Evolutionary conservation across 208 protist species (phyloP), one percentile per base, ranked within the genome.

Genomic region (Novymonas esmeraldas): DNA sequence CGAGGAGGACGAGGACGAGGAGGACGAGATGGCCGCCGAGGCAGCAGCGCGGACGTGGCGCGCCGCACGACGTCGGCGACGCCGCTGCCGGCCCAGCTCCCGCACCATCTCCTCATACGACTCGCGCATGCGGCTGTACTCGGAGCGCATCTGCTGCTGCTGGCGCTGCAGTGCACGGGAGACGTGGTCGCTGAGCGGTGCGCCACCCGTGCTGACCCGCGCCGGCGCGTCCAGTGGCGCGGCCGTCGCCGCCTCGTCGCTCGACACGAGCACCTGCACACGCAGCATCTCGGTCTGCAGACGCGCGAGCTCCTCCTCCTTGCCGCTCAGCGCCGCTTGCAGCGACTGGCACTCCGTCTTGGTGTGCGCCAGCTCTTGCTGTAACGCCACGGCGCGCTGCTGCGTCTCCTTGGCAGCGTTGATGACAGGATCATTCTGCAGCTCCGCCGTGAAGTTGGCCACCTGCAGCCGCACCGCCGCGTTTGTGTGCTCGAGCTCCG

Each of bases 391-490:
- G 46, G 87, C 69, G 16, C 79, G 74, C 34, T 77, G 79, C 67
- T 90, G 84, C 44, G 78, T 87, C 76, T 91, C 89, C 54, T 81
- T 87, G n/a, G 91, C 91, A 5, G 72, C 68, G 39, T 82, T 84
- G 31, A 96, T 42, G 2, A 85, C 72, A 7, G 91, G 91, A 59
- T 96, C 91, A 63, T 91, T 94, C 57, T 94, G 86, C 56, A 96
- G 73, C 68, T 96, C 91, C 33, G 84, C 65, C n/a, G 91, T 88
- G 73, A 96, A 96, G 69, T 78, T 82, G 28, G 85, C 71, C 9
- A 96, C 84, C 68, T 96, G 91, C 44, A 84, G 70, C 0, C 86
- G 82, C 51, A 96, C 85, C 67, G 82, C 80, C 22, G 76, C 86
- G 68, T 96, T 96, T 26, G 84, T 83, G 45, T 78, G 76, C 76